phyloP scores from a whole-genome alignment of 2,329 filamentous ascomycete species.

The Coniochaeta sp. region DNA sequence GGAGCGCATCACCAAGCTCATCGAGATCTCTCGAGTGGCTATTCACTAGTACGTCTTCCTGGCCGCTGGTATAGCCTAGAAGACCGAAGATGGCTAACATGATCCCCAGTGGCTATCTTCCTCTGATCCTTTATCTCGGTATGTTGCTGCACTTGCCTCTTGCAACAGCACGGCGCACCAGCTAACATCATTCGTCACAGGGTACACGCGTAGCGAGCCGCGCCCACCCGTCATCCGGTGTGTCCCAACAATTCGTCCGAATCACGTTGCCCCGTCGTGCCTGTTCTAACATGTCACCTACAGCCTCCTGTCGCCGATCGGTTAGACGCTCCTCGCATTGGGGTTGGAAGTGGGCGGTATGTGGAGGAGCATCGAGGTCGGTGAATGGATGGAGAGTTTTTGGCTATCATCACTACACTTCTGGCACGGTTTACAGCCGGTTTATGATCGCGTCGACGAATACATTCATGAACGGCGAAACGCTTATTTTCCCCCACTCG shows the following conservation, averaged over 20 bases:
- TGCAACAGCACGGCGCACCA: conserved; percentile 4
- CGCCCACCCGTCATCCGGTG: conserved; percentile 64
- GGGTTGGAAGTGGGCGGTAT: not conserved
- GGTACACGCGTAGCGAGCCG: conserved; percentile 91
- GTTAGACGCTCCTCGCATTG: not conserved
- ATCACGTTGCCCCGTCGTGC: not conserved
- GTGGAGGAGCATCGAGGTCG: not conserved
- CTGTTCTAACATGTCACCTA: conserved; percentile 5
- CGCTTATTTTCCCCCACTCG: not conserved
- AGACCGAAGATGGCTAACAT: conserved; percentile 23
- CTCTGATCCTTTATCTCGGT: conserved; percentile 95
- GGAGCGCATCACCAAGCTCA: conserved; percentile 97
- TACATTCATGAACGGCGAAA: not conserved
- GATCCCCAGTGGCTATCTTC: conserved; percentile 74
- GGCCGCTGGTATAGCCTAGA: not conserved
- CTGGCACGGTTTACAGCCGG: not conserved
- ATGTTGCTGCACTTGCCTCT: conserved; percentile 22
- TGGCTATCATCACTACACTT: not conserved
- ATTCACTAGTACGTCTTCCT: conserved; percentile 79
- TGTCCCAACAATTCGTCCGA: conserved; percentile 9
- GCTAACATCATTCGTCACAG: conserved; percentile 34
- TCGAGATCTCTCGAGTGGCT: conserved; percentile 86
- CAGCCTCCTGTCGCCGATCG: conserved; percentile 9
- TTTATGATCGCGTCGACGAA: not conserved
- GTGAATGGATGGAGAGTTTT: not conserved